Base-by-base conservation (phyloP, 768 basidiomycete genomes). In the Favolaschia claudopus region DNA sequence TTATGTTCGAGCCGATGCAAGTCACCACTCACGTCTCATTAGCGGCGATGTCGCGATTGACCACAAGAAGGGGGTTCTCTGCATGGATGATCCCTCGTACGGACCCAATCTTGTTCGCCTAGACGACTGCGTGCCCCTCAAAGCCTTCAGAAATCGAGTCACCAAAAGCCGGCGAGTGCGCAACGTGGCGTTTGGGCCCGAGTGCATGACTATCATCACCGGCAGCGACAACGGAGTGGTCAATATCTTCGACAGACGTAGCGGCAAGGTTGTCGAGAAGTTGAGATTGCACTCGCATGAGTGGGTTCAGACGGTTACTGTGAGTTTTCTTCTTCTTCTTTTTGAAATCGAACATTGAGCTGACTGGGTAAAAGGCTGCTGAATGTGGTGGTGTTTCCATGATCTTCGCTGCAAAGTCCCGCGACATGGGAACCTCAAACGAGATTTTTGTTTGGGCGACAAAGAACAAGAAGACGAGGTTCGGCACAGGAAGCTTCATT, bases 141-240 rank as follows among this genome's bases (percentile, higher is more conserved):
- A 55, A n/a, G 57, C 58, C 8, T 67, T 53, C 59, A 3, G 9
- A 14, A 58, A 63, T 7, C 29, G 51, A 13, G 38, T 38, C 2
- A 46, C 20, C 22, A 58, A 55, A 31, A 24, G 39, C 12, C 33
- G n/a, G 25, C n/a, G 53, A 14, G 34, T 44, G 12, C 40, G 47
- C 8, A 44, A 59, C 43, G 58, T 68, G 13, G 19, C 36, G 6
- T 66, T 68, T 44, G 50, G 44, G 15, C 51, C 66, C 33, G 40
- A 61, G 22, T 46, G 48, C 32, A 34, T 37, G 7, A 22, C 25
- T 1, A 59, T 68, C 28, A 33, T 65, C 1, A 46, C 46, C 17
- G 55, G 54, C 13, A 65, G 64, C 33, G 64, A 68, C 38, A 64
- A 68, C 38, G 64, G 62, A 4, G 29, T 58, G 2, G 45, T 66